These are phyloP conservation scores for Ceratocystis diversiconidia DNA, from an alignment of 2,329 filamentous ascomycete species.

Conservation along the genomic window DNA sequence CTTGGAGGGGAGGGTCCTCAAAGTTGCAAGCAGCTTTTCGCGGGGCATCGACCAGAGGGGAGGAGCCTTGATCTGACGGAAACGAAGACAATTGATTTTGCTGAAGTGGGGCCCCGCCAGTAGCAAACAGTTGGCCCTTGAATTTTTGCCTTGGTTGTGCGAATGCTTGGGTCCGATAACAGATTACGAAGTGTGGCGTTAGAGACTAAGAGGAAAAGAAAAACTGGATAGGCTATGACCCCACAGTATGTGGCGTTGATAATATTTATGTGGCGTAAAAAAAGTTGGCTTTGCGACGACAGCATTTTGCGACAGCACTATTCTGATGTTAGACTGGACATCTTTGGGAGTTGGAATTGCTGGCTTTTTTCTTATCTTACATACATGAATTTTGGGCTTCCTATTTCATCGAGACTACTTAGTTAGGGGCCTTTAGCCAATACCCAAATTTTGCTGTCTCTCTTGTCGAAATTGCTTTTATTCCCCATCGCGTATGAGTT, in stretches of 20 bases:
- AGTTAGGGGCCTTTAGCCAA: background rate
- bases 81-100: conserved; percentile 17
- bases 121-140: too few relatives aligned
- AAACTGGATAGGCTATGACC: background rate
- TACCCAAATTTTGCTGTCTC: background rate
- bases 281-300: background rate
- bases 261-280: background rate
- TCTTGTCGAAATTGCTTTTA: background rate
- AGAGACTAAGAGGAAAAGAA: background rate
- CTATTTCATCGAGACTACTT: background rate
- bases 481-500: conserved; percentile 10
- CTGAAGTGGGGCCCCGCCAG: conserved; percentile 11
- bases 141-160: conserved; percentile 14
- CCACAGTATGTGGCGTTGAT: background rate
- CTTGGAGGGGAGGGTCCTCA: conserved; percentile 1
- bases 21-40: conserved; percentile 10
- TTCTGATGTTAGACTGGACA: too few relatives aligned
- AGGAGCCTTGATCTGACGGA: conserved; percentile 11
- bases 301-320: conserved; percentile 6
- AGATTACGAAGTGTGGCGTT: conserved; percentile 11
- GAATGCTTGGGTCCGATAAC: conserved; percentile 14
- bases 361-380: too few relatives aligned
- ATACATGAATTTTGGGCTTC: background rate
- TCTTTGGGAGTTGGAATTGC: too few relatives aligned
- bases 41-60: conserved; percentile 8